Conservation (phyloP, 2,329 filamentous ascomycete genomes). For the Hypoxylon sp. region DNA sequence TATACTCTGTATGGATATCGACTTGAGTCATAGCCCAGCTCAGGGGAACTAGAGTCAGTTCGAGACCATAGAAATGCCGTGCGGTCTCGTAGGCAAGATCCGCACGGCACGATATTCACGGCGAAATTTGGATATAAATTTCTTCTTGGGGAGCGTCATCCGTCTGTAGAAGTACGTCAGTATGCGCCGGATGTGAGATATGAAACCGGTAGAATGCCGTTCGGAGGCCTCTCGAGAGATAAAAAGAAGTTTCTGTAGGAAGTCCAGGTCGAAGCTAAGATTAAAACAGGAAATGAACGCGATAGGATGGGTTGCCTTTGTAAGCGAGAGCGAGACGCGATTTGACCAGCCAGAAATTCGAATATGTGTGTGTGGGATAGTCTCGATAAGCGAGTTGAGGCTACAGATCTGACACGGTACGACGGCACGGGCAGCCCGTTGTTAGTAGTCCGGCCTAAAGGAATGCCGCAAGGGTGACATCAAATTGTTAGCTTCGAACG, state of each 20-base stretch:
- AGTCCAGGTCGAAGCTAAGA: neutral
- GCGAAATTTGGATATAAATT: conserved; percentile 4
- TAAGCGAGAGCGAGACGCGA: conserved; percentile 12
- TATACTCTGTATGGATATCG: neutral
- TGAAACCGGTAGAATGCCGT: conserved; percentile 22
- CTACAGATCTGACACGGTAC: conserved; percentile 31
- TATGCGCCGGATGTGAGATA: neutral
- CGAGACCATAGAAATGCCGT: conserved; percentile 10
- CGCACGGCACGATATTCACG: neutral
- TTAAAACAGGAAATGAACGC: conserved; percentile 27
- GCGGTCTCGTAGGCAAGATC: neutral
- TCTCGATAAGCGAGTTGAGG: conserved; percentile 26
- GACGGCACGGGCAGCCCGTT: conserved; percentile 34
- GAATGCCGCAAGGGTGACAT: conserved; percentile 15
- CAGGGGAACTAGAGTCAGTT: neutral
- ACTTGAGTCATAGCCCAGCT: neutral
- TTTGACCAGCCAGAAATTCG: conserved; percentile 7
- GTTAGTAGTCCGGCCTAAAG: conserved; percentile 14
- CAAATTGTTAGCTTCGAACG: conserved; percentile 1
- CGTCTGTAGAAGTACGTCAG: conserved; percentile 16
- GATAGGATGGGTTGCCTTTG: conserved; percentile 21
- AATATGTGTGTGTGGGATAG: conserved; percentile 6
- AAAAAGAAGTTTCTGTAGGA: neutral
- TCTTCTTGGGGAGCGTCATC: conserved; percentile 1
- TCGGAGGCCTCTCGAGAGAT: neutral